Evolutionary conservation across 2,329 filamentous ascomycete species (phyloP).

Genomic region (Tolypocladium tundrense): DNA sequence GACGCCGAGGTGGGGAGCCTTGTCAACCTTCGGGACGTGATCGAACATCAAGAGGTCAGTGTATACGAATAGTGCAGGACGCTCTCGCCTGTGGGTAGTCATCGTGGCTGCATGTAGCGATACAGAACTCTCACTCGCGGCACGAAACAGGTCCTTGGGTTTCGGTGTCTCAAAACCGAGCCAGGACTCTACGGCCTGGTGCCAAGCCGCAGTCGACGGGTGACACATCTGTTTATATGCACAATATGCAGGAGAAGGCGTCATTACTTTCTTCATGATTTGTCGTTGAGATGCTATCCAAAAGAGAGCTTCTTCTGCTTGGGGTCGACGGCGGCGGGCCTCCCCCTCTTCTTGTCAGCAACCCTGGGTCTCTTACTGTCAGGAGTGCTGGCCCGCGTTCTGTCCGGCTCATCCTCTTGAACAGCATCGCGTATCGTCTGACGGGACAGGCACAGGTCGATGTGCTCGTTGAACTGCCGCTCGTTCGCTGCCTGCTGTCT

Average conservation of each 20-base stretch:
- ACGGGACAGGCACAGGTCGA: slow-evolving; percentile 81
- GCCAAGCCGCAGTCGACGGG: background rate
- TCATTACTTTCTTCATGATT: background rate
- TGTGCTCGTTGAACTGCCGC: slow-evolving; percentile 75
- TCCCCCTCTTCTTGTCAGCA: slow-evolving; percentile 28
- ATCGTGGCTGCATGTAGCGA: no score
- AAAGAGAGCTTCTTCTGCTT: slow-evolving; percentile 45
- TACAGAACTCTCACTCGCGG: background rate
- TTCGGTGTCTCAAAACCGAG: no score
- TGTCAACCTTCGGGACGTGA: slow-evolving; percentile 26
- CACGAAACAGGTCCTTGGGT: no score
- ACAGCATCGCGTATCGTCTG: slow-evolving; percentile 79
- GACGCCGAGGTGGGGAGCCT: slow-evolving; percentile 15
- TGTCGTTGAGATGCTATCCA: slow-evolving; percentile 17
- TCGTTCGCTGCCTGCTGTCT: slow-evolving; percentile 67
- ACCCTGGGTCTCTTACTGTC: slow-evolving; percentile 26
- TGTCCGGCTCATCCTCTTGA: slow-evolving; percentile 34
- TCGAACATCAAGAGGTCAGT: slow-evolving; percentile 6
- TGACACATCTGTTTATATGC: background rate
- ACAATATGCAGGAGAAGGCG: background rate
- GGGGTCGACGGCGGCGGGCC: slow-evolving; percentile 25
- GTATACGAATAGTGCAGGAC: background rate
- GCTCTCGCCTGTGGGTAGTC: no score
- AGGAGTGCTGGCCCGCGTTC: slow-evolving; percentile 19
- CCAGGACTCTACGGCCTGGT: background rate